These are phyloP conservation scores for Penicillium hesseltinei DNA, from an alignment of 2,329 filamentous ascomycete species.

Conservation along the genomic window DNA sequence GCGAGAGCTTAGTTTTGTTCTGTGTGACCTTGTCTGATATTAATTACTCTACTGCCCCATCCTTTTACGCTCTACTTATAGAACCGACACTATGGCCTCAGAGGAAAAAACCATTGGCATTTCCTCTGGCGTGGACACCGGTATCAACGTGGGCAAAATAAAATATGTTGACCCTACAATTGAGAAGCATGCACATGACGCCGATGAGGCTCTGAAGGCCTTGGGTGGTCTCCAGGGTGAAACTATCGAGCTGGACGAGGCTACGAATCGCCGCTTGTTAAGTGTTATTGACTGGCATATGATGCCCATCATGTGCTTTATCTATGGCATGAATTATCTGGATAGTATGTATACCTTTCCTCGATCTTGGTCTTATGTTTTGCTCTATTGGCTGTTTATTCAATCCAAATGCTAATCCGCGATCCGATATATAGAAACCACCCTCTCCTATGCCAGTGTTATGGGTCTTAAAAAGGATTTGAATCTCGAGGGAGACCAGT, in stretches of 20 bases:
- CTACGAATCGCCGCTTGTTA: slow-evolving; percentile 59
- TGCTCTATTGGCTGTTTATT: not conserved
- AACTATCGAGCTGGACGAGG: slow-evolving; percentile 54
- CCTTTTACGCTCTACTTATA: too few relatives aligned
- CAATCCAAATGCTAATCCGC: not conserved
- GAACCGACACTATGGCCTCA: not conserved
- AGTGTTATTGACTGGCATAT: slow-evolving; percentile 61
- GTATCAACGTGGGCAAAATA: slow-evolving; percentile 23
- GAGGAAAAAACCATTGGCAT: slow-evolving; percentile 44
- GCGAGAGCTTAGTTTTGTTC: not conserved
- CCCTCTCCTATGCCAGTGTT: slow-evolving; percentile 53
- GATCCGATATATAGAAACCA: slow-evolving; percentile 39
- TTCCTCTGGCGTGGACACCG: slow-evolving; percentile 22
- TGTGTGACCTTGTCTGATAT: not conserved
- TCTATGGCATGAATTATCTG: slow-evolving; percentile 60
- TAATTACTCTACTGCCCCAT: too few relatives aligned
- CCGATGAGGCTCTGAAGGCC: slow-evolving; percentile 60
- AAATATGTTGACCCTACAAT: slow-evolving; percentile 35
- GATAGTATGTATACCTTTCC: slow-evolving; percentile 39
- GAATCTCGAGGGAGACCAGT: slow-evolving; percentile 44
- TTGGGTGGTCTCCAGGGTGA: slow-evolving; percentile 51
- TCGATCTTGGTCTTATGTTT: not conserved
- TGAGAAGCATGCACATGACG: slow-evolving; percentile 56
- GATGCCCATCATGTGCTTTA: slow-evolving; percentile 59
- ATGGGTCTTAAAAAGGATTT: slow-evolving; percentile 54